Evolutionary conservation across 805 yeast genomes (phyloP).

Genomic region (Wickerhamomyces ciferrii): DNA sequence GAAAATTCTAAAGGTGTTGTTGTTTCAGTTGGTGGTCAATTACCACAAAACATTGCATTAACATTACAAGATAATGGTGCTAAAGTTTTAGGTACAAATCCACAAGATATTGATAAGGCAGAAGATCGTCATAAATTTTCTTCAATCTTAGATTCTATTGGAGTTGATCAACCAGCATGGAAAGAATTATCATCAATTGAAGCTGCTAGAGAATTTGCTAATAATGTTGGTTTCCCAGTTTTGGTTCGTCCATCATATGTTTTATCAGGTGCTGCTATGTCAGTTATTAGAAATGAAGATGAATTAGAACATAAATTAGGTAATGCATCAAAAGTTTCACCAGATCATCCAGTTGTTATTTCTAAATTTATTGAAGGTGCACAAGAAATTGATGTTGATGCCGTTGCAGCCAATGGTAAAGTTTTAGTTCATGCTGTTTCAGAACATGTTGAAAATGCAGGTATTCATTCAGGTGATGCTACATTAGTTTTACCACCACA

Average conservation of each 20-base stretch:
- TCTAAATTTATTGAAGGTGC: constrained; percentile 96
- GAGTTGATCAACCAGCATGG: constrained; percentile 97
- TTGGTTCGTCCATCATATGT: constrained; percentile 97
- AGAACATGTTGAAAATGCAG: constrained; percentile 98
- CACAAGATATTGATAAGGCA: constrained; percentile 92
- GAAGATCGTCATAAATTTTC: constrained; percentile 99
- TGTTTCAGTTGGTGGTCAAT: constrained; percentile 96
- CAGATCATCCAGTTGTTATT: constrained; percentile 96
- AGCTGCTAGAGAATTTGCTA: constrained; percentile 84
- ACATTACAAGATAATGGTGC: constrained; percentile 77
- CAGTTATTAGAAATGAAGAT: constrained; percentile 72
- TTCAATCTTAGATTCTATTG: constrained; percentile 85
- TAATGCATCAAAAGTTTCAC: constrained; percentile 87
- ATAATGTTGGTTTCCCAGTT: constrained; percentile 88
- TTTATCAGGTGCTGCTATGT: constrained; percentile 98
- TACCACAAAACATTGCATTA: constrained; percentile 95
- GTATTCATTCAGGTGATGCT: constrained; percentile 99
- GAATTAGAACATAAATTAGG: constrained; percentile 81
- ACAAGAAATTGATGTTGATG: constrained; percentile 95
- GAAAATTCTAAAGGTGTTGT: constrained; percentile 89
- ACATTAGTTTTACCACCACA: constrained; percentile 93
- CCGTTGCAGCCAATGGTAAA: constrained; percentile 85
- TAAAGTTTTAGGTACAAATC: constrained; percentile 87
- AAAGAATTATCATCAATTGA: constrained; percentile 83
- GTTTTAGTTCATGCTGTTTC: constrained; percentile 93